These are phyloP conservation scores for Neonectria magnoliae DNA, from an alignment of 2,329 filamentous ascomycete genomes.

Conservation along the genomic window DNA sequence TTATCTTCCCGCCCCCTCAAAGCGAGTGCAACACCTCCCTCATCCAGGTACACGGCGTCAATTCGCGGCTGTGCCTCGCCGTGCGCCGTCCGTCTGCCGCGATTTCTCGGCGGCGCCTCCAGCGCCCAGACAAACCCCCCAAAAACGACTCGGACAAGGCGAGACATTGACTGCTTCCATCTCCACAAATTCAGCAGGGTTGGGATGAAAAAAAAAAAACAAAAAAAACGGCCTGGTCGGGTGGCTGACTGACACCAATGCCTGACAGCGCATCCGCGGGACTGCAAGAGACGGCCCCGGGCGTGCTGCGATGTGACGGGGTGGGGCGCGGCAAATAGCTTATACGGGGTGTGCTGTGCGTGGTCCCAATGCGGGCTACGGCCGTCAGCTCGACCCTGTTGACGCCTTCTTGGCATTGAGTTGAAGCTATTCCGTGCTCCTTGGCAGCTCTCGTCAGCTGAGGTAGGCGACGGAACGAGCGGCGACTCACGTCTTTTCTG, in stretches of 20 bases:
- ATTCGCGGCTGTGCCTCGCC: not conserved
- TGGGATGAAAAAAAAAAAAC: not conserved
- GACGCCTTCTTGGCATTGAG: not conserved
- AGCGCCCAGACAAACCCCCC: too few species aligned
- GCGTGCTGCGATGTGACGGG: not conserved
- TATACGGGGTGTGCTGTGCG: not conserved
- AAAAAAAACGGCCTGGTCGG: not conserved
- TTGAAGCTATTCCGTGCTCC: not conserved
- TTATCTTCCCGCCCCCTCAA: not conserved
- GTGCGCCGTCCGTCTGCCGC: not conserved
- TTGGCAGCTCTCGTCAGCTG: conserved; percentile 1
- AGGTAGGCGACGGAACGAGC: not conserved
- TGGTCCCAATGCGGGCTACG: not conserved
- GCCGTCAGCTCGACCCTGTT: not conserved
- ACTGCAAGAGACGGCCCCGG: not conserved
- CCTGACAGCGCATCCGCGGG: not conserved
- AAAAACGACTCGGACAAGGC: too few species aligned
- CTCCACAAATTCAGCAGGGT: not conserved
- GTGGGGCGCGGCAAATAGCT: not conserved
- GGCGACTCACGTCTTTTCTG: not conserved
- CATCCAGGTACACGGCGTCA: not conserved
- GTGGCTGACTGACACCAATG: not conserved
- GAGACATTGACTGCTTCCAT: not conserved
- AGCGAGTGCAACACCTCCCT: not conserved
- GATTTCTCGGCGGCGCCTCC: conserved; percentile 1